Evolutionary conservation across 1,139 yeast genomes (phyloP).

Genomic region (Protomyces lactucae-debilis): DNA sequence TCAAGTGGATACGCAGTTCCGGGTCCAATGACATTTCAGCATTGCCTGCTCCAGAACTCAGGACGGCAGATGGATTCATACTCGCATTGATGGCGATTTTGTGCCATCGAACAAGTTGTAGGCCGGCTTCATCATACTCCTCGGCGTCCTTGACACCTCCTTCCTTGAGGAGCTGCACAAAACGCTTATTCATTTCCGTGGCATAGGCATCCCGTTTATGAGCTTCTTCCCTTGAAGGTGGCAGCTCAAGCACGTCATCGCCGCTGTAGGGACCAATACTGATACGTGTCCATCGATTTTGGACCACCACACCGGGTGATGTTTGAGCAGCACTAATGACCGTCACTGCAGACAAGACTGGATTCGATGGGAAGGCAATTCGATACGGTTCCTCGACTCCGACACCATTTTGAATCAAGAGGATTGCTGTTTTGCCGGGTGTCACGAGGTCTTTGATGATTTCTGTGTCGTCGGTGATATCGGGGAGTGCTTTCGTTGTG

Average conservation of each 20-base stretch:
- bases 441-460: slow-evolving; percentile 53
- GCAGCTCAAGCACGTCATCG: slow-evolving; percentile 3
- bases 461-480: slow-evolving; percentile 53
- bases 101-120: slow-evolving; percentile 26
- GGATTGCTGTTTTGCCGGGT: slow-evolving; percentile 47
- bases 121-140: slow-evolving; percentile 21
- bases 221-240: background rate
- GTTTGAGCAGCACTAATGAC: slow-evolving; percentile 26
- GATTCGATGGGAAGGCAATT: slow-evolving; percentile 52
- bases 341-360: slow-evolving; percentile 38
- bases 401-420: slow-evolving; percentile 68
- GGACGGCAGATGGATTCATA: slow-evolving; percentile 26
- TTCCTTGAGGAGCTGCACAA: slow-evolving; percentile 7
- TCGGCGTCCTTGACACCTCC: slow-evolving; percentile 27
- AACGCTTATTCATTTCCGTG: slow-evolving; percentile 8
- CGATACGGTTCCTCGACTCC: slow-evolving; percentile 63
- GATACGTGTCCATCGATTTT: slow-evolving; percentile 26
- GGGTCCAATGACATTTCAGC: slow-evolving; percentile 27
- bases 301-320: slow-evolving; percentile 11
- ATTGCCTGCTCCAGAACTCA: slow-evolving; percentile 21
- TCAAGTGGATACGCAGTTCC: slow-evolving; percentile 15
- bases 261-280: slow-evolving; percentile 24
- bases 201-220: background rate
- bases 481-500: slow-evolving; percentile 70
- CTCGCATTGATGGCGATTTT: slow-evolving; percentile 25